A percentile compares a stretch with the other conserved stretches of the same genome.
phyloP scores from a whole-genome alignment of 306 rosid genomes.

The Pterocarpus macrocarpus region DNA sequence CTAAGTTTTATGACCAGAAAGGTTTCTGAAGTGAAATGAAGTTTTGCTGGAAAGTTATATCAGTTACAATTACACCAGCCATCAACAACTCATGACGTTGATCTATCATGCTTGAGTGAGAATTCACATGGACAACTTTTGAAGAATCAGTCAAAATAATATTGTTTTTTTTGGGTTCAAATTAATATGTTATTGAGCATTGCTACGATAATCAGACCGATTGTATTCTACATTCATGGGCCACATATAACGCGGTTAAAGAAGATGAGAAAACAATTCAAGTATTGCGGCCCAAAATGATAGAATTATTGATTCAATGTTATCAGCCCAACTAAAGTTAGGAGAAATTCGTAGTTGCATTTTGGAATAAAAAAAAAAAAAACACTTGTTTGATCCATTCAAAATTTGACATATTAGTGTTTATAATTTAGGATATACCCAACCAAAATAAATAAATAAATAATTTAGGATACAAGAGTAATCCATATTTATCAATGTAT shows the following conservation, averaged over 20 bases:
- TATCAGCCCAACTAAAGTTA: background rate
- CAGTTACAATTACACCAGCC: background rate
- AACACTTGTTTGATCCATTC: too few species aligned
- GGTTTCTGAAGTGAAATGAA: background rate
- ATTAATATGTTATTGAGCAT: background rate
- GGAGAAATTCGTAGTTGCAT: too few species aligned
- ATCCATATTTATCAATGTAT: too few species aligned
- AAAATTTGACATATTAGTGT: too few species aligned
- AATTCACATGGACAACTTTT: conserved; percentile 16
- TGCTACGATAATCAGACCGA: background rate
- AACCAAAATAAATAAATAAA: too few species aligned
- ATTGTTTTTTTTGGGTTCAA: background rate
- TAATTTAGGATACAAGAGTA: too few species aligned
- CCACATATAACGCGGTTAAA: background rate
- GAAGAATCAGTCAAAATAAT: background rate
- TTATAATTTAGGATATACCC: too few species aligned
- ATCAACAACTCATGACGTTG: background rate
- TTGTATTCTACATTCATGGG: background rate
- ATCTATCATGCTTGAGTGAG: background rate
- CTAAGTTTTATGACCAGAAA: background rate
- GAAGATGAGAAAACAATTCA: background rate
- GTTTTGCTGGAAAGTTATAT: conserved; percentile 1
- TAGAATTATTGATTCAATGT: background rate
- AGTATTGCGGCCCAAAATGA: background rate
- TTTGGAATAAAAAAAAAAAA: too few species aligned